Evolutionary conservation across 768 basidiomycete genomes (phyloP).

Genomic region (Suillus occidentalis): DNA sequence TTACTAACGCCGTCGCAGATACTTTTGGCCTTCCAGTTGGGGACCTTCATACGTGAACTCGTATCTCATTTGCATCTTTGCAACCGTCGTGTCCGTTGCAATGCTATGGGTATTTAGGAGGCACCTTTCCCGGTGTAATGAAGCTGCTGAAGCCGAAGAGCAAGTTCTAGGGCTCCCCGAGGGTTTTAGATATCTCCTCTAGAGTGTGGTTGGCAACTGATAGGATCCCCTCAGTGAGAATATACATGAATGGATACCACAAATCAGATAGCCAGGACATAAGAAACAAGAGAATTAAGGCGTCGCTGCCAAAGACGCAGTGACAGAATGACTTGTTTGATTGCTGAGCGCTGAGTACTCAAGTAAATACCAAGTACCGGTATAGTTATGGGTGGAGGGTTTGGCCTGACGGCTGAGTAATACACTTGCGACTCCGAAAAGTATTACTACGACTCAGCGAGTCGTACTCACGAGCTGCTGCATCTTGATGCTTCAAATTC

Average conservation of each 20-base stretch:
- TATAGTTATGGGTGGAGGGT: no score
- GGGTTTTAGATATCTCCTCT: constrained; percentile 49
- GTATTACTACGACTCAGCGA: no score
- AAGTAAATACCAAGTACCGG: no score
- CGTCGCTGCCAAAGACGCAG: no score
- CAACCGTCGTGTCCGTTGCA: constrained; percentile 47
- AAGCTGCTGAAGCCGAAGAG: constrained; percentile 37
- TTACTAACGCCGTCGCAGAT: constrained; percentile 32
- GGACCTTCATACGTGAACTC: constrained; percentile 68
- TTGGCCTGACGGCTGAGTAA: no score
- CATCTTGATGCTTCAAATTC: no score
- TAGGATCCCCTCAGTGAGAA: background rate
- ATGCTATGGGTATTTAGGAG: constrained; percentile 48
- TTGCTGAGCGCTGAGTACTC: no score
- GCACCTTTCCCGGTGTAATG: constrained; percentile 43
- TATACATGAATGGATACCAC: background rate
- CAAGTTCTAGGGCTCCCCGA: constrained; percentile 31
- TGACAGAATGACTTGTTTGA: no score
- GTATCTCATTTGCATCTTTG: constrained; percentile 69
- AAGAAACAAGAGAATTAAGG: no score
- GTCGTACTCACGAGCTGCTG: no score
- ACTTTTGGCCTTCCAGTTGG: constrained; percentile 67
- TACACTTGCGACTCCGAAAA: no score
- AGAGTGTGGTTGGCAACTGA: constrained; percentile 7
- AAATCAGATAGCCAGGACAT: background rate